Evolutionary conservation across 495 filamentous ascomycete species (phyloP).

Genomic region (Zalerion maritima): DNA sequence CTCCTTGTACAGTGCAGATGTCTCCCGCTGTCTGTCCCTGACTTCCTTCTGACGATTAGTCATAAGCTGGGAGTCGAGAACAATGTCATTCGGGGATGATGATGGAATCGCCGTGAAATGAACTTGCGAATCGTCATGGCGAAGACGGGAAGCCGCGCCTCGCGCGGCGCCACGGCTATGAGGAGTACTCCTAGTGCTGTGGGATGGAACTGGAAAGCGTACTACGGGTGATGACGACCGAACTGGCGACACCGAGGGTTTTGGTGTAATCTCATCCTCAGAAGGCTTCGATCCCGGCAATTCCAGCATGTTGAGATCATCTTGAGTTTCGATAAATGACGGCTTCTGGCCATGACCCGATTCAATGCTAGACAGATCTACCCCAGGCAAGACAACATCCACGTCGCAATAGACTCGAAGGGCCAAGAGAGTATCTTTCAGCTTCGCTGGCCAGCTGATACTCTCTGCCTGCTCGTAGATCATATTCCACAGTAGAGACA

Average conservation of each 20-base stretch:
- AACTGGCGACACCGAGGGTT: too few relatives aligned
- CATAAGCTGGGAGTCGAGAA: conserved; percentile 46
- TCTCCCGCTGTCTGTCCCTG: conserved; percentile 48
- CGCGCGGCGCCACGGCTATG: too few relatives aligned
- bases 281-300: too few relatives aligned
- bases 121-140: conserved; percentile 68
- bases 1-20: conserved; percentile 55
- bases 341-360: conserved; percentile 17
- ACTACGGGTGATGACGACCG: too few relatives aligned
- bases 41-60: conserved; percentile 65
- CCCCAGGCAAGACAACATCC: conserved; percentile 25
- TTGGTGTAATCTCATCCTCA: conserved; percentile 7
- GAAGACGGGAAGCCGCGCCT: conserved; percentile 24
- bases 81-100: conserved; percentile 26
- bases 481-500: conserved; percentile 28
- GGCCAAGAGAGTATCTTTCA: conserved; percentile 23
- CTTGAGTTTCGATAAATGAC: conserved; percentile 39
- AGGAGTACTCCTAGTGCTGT: too few relatives aligned
- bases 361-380: conserved; percentile 18
- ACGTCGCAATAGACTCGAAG: conserved; percentile 24
- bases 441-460: conserved; percentile 26
- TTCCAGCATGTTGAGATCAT: conserved; percentile 18
- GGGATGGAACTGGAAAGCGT: too few relatives aligned
- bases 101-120: conserved; percentile 54
- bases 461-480: conserved; percentile 21